A percentile compares a stretch with the other conserved stretches of the same genome.
Conservation (phyloP, 179 eudicot genomes). For the Beta lomatogona region DNA sequence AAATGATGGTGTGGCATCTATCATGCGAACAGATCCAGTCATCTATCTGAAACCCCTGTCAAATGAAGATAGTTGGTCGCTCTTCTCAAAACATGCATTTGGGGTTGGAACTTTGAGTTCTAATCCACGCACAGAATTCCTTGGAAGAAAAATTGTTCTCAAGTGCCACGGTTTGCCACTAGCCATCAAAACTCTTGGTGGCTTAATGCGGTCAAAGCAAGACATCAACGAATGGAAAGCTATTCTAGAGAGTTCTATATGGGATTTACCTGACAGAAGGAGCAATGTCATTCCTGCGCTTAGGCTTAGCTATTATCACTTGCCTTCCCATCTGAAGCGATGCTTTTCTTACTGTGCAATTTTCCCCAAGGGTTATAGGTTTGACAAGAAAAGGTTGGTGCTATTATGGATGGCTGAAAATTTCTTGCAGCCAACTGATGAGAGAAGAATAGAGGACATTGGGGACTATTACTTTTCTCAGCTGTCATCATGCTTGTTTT, state of each 20-base stretch:
- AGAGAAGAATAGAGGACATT: constrained; percentile 21
- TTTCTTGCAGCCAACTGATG: constrained; percentile 5
- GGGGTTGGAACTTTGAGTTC: neutral
- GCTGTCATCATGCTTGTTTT: constrained; percentile 1
- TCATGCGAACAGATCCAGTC: neutral
- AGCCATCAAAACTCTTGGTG: constrained; percentile 26
- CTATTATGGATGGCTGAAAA: constrained; percentile 33
- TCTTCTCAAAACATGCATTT: constrained; percentile 29
- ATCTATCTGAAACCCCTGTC: constrained; percentile 9
- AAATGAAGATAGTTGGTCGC: constrained; percentile 25
- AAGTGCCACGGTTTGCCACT: constrained; percentile 32
- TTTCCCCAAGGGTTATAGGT: constrained; percentile 30
- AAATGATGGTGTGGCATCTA: neutral
- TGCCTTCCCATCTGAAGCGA: constrained; percentile 30
- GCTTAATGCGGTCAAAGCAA: constrained; percentile 20
- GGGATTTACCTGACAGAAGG: constrained; percentile 10
- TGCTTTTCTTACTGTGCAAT: constrained; percentile 39
- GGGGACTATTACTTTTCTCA: too few species aligned
- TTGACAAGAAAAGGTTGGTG: constrained; percentile 22
- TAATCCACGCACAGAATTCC: neutral
- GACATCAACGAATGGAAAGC: constrained; percentile 19
- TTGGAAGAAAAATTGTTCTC: constrained; percentile 22
- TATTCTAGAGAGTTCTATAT: constrained; percentile 18
- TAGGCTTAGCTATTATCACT: constrained; percentile 28
- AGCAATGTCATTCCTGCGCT: constrained; percentile 26